A percentile compares a stretch with the other conserved stretches of the same genome.
These are phyloP conservation scores for Arthromyces matolae DNA, from an alignment of 768 basidiomycete genomes.

Conservation along the genomic window DNA sequence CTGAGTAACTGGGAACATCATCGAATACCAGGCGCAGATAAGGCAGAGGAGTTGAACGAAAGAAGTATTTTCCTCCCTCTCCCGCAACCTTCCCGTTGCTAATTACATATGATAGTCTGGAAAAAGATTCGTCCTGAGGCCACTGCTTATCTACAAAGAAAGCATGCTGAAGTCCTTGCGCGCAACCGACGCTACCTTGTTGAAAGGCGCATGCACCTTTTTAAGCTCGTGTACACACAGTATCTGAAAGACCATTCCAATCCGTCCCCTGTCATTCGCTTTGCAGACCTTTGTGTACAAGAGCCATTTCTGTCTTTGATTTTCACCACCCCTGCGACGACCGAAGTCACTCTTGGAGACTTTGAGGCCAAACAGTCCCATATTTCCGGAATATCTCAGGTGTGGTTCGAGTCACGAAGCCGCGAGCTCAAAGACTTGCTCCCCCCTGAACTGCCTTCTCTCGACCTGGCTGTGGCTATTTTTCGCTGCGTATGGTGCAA, in stretches of 20 bases:
- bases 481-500: constrained; percentile 30
- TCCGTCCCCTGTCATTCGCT: constrained; percentile 9
- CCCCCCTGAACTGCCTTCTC: constrained; percentile 4
- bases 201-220: neutral
- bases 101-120: constrained; percentile 20
- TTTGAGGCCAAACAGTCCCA: constrained; percentile 9
- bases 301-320: constrained; percentile 23
- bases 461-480: constrained; percentile 29
- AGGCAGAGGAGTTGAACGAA: constrained; percentile 21
- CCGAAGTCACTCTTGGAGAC: neutral
- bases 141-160: constrained; percentile 12
- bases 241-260: neutral
- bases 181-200: neutral
- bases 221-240: neutral
- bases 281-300: constrained; percentile 13
- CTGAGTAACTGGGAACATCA: constrained; percentile 4
- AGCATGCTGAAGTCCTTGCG: constrained; percentile 9
- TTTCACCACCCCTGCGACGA: constrained; percentile 11
- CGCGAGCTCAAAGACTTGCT: constrained; percentile 10
- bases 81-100: neutral
- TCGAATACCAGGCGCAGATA: constrained; percentile 17
- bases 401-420: constrained; percentile 20
- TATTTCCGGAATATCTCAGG: constrained; percentile 8
- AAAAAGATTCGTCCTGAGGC: constrained; percentile 17
- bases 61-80: constrained; percentile 12